Evolutionary conservation across 2,329 filamentous ascomycete genomes (phyloP).

Genomic region (Stagonosporopsis cucurbitacearum): DNA sequence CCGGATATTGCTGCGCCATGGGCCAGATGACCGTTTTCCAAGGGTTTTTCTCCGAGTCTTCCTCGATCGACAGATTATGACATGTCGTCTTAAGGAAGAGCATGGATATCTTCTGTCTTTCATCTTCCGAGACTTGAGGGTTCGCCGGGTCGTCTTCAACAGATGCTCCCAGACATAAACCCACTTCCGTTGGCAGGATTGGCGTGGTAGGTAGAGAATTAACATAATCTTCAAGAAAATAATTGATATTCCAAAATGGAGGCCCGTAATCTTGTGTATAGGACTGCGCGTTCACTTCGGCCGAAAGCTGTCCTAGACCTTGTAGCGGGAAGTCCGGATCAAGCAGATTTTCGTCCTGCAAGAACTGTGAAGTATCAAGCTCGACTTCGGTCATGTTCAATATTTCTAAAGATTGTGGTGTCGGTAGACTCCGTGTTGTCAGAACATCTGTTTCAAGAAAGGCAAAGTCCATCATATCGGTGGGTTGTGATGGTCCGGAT

Average conservation of each 20-base stretch:
- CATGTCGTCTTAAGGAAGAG: constrained; percentile 68
- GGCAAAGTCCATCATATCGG: constrained; percentile 14
- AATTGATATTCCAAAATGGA: constrained; percentile 23
- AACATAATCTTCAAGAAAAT: constrained; percentile 24
- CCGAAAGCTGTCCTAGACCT: constrained; percentile 9
- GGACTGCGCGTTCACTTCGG: constrained; percentile 13
- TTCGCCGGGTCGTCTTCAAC: constrained; percentile 1
- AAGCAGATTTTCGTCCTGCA: constrained; percentile 2
- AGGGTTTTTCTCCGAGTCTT: constrained; percentile 69
- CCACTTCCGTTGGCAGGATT: constrained; percentile 8
- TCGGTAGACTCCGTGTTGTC: constrained; percentile 10
- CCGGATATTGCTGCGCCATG: constrained; percentile 65
- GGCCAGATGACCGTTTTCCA: constrained; percentile 75
- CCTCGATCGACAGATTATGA: constrained; percentile 71
- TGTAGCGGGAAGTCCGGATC: not conserved
- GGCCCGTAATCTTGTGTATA: constrained; percentile 17
- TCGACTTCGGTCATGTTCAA: constrained; percentile 9
- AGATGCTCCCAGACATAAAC: not conserved
- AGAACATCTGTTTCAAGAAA: constrained; percentile 15
- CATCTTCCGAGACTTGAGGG: constrained; percentile 10
- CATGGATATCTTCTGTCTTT: constrained; percentile 18
- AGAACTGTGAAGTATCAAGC: not conserved
- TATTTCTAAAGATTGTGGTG: constrained; percentile 15
- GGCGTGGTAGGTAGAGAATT: constrained; percentile 12
- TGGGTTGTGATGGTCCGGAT: not conserved